A percentile compares a stretch with the other conserved stretches of the same genome.
Conservation (phyloP, 1,139 yeast species). For the Debaryomycetaceae sp. region DNA sequence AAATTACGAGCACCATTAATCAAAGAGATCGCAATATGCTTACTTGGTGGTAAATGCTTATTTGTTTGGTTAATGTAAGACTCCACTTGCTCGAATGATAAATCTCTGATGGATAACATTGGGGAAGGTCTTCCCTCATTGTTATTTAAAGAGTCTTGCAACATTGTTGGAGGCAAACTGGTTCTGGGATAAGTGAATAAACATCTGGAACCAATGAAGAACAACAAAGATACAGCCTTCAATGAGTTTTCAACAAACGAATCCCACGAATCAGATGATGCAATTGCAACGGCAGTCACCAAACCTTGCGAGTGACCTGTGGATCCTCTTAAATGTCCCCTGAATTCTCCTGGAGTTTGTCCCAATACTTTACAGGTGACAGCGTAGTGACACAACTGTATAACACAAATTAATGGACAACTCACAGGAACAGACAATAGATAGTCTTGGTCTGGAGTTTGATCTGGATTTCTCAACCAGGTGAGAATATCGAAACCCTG, state of each 20-base stretch:
- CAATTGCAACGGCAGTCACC: slow-evolving; percentile 87
- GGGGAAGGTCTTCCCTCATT: slow-evolving; percentile 98
- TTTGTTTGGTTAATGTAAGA: slow-evolving; percentile 80
- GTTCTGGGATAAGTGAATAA: slow-evolving; percentile 90
- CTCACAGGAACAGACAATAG: slow-evolving; percentile 88
- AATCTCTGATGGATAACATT: slow-evolving; percentile 91
- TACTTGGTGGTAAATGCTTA: slow-evolving; percentile 86
- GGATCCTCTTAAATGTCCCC: slow-evolving; percentile 70
- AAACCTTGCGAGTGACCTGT: slow-evolving; percentile 99
- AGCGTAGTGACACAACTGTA: slow-evolving; percentile 91
- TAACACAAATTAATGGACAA: slow-evolving; percentile 92
- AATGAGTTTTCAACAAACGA: slow-evolving; percentile 68
- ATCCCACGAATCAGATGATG: slow-evolving; percentile 84
- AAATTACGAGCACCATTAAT: slow-evolving; percentile 94
- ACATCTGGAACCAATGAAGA: slow-evolving; percentile 92
- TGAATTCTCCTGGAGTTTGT: slow-evolving; percentile 84
- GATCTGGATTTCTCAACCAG: slow-evolving; percentile 83
- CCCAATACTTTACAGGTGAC: slow-evolving; percentile 84
- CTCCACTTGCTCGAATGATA: slow-evolving; percentile 77
- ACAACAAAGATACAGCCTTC: slow-evolving; percentile 79
- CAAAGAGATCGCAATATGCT: slow-evolving; percentile 86
- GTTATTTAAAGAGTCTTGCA: slow-evolving; percentile 88
- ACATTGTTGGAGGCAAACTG: slow-evolving; percentile 88
- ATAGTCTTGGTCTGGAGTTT: slow-evolving; percentile 88
- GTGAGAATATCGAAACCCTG: slow-evolving; percentile 86